These are phyloP conservation scores for Fusarium sp. DNA, from an alignment of 2,329 filamentous ascomycete genomes.

Conservation along the genomic window DNA sequence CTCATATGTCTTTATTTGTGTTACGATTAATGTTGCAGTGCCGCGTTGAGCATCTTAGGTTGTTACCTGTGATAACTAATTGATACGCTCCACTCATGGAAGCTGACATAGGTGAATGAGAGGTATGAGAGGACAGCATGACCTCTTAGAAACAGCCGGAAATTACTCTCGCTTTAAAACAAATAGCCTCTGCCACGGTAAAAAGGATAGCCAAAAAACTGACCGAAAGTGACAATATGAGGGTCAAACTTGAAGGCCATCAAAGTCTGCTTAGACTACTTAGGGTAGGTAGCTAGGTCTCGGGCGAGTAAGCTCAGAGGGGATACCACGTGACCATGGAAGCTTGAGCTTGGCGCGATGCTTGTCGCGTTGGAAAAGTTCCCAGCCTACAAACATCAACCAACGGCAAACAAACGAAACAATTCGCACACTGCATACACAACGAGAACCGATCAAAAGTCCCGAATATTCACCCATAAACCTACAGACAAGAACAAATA, in stretches of 20 bases:
- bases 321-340: slow-evolving; percentile 30
- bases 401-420: slow-evolving; percentile 11
- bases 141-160: neutral
- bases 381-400: slow-evolving; percentile 9
- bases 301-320: neutral
- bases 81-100: rapidly evolving
- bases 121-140: neutral
- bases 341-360: slow-evolving; percentile 37
- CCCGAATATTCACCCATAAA: neutral
- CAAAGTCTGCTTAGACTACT: neutral
- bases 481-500: neutral
- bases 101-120: neutral
- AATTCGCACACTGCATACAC: neutral
- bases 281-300: neutral
- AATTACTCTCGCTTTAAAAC: too few species aligned
- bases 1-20: neutral
- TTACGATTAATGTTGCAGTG: rapidly evolving
- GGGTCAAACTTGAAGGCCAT: neutral
- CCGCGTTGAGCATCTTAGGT: too few species aligned
- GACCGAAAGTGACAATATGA: neutral
- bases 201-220: neutral
- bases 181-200: neutral
- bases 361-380: slow-evolving; percentile 46
- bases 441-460: neutral
- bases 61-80: rapidly evolving